Percentiles rank a stretch among this genome's conserved stretches.
Conservation (phyloP, 2,329 filamentous ascomycete genomes). For the Pyrenochaeta sp. region DNA sequence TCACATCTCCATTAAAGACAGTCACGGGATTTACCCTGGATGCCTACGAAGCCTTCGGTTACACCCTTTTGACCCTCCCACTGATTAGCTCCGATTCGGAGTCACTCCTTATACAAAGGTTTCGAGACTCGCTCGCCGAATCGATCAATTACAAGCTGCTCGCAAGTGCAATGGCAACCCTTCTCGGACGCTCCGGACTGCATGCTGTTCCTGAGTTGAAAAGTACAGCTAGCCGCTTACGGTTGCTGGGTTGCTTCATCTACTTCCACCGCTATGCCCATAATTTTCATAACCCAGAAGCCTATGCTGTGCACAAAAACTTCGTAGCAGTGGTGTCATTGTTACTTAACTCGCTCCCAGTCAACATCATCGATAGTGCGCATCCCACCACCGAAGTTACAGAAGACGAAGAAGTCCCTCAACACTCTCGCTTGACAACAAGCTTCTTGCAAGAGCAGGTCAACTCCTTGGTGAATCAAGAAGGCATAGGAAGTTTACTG, state of each 20-base stretch:
- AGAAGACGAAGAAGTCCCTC: conserved; percentile 27
- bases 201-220: conserved; percentile 38
- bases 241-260: conserved; percentile 68
- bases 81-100: conserved; percentile 42
- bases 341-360: conserved; percentile 65
- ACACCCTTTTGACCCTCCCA: conserved; percentile 54
- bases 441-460: conserved; percentile 71
- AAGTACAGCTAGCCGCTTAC: conserved; percentile 57
- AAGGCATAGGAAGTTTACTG: conserved; percentile 73
- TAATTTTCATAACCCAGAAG: conserved; percentile 47
- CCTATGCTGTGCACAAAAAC: conserved; percentile 58
- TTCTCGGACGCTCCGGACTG: conserved; percentile 37
- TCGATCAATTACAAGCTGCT: conserved; percentile 61
- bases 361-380: conserved; percentile 63
- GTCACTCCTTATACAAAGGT: conserved; percentile 29
- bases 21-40: conserved; percentile 47
- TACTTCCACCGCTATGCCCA: conserved; percentile 63
- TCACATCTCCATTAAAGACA: conserved; percentile 41
- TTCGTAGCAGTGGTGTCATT: conserved; percentile 65
- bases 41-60: conserved; percentile 50
- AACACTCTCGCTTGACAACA: conserved; percentile 42
- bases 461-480: conserved; percentile 75
- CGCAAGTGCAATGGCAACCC: conserved; percentile 41
- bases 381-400: conserved; percentile 39
- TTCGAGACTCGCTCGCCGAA: conserved; percentile 53